Conservation (phyloP, 164 flowering plant genomes). For the Macadamia integrifolia region DNA sequence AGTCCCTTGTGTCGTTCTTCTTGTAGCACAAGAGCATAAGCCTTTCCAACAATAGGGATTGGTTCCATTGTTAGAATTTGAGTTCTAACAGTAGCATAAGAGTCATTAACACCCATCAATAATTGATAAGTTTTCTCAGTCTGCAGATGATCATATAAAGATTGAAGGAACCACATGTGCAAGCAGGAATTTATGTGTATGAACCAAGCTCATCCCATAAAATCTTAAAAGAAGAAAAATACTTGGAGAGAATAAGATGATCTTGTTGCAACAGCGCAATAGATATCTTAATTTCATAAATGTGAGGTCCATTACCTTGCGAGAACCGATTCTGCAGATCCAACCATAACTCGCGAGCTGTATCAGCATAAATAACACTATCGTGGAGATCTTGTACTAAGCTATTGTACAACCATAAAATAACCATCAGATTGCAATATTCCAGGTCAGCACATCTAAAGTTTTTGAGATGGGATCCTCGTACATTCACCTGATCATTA, state of each 20-base stretch:
- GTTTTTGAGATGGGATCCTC: no score
- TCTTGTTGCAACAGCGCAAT: not conserved
- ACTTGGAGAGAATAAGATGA: not conserved
- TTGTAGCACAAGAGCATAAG: constrained; percentile 1
- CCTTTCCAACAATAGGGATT: not conserved
- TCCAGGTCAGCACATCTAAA: not conserved
- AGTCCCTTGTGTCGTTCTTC: not conserved
- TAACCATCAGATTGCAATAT: not conserved
- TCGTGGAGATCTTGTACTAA: not conserved
- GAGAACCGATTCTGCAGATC: not conserved
- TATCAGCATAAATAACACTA: not conserved
- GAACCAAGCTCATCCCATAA: constrained; percentile 2
- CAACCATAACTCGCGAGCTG: not conserved
- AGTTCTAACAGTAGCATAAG: not conserved
- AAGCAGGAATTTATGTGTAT: not conserved
- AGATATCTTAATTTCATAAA: not conserved
- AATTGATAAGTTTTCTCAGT: constrained; percentile 3
- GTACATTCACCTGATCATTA: no score
- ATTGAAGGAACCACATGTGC: not conserved
- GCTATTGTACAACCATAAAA: not conserved
- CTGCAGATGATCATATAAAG: not conserved
- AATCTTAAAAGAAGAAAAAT: not conserved
- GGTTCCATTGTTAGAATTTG: not conserved
- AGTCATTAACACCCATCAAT: constrained; percentile 6
- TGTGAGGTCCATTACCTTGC: not conserved